Conservation (phyloP, 768 basidiomycete genomes). For the Kwoniella sp. region DNA sequence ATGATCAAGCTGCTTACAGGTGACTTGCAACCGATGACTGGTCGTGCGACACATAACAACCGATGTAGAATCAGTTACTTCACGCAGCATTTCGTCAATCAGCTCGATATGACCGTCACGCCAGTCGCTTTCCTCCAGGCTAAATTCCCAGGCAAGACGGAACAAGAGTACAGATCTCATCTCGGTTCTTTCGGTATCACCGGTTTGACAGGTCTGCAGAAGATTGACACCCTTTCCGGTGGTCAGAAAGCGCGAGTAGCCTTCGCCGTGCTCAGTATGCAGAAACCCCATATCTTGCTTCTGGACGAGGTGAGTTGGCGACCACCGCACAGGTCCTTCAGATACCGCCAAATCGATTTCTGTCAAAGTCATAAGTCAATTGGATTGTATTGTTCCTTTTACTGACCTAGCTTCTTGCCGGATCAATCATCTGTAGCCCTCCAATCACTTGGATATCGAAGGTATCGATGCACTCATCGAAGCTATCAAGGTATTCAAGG, state of each 20-base stretch:
- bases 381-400: too few species aligned
- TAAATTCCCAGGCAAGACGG: constrained; percentile 88
- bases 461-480: constrained; percentile 94
- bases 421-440: constrained; percentile 63
- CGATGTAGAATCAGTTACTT: constrained; percentile 68
- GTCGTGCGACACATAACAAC: constrained; percentile 86
- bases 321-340: too few species aligned
- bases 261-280: constrained; percentile 81
- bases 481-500: constrained; percentile 73
- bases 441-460: constrained; percentile 95
- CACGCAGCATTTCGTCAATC: constrained; percentile 79
- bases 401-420: too few species aligned
- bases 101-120: constrained; percentile 76
- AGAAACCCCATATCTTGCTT: constrained; percentile 85
- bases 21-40: constrained; percentile 71
- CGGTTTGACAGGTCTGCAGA: constrained; percentile 82
- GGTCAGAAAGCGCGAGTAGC: constrained; percentile 96
- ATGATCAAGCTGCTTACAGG: constrained; percentile 92
- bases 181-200: constrained; percentile 97
- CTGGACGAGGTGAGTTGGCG: constrained; percentile 76
- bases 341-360: too few species aligned
- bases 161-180: constrained; percentile 94
- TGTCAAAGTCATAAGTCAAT: too few species aligned
- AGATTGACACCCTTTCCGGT: constrained; percentile 87
- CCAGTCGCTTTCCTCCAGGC: constrained; percentile 91